Evolutionary conservation across 1,139 yeast species (phyloP).

Genomic region (Magnusiomyces tetraspermus): DNA sequence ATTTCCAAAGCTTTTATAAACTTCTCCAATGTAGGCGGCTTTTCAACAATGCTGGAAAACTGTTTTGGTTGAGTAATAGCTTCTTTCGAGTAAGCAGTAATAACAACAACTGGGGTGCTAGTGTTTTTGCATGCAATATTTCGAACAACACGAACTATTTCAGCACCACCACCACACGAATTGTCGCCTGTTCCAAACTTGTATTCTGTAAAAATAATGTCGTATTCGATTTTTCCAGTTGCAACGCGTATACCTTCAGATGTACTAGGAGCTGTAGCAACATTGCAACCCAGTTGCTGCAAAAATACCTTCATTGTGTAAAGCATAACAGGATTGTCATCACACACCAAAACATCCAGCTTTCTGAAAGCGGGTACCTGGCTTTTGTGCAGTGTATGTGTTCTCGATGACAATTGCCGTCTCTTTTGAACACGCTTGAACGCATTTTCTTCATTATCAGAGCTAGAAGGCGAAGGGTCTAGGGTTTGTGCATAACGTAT

Average conservation of each 20-base stretch:
- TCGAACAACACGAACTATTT: conserved; percentile 67
- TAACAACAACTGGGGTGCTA: conserved; percentile 66
- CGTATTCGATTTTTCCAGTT: conserved; percentile 77
- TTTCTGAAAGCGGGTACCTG: conserved; percentile 26
- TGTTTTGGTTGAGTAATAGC: conserved; percentile 37
- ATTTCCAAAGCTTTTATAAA: conserved; percentile 30
- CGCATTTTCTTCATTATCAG: conserved; percentile 64
- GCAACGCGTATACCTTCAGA: conserved; percentile 77
- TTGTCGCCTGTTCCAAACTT: conserved; percentile 48
- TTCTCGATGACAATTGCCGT: conserved; percentile 40
- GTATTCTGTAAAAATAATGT: conserved; percentile 69
- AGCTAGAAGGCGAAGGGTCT: conserved; percentile 55
- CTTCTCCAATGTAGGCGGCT: conserved; percentile 51
- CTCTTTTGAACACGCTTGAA: conserved; percentile 46
- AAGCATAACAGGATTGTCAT: conserved; percentile 75
- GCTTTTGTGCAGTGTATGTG: conserved; percentile 1
- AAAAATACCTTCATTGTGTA: conserved; percentile 58
- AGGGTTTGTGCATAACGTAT: conserved; percentile 27
- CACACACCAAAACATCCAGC: conserved; percentile 70
- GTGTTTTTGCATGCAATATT: conserved; percentile 70
- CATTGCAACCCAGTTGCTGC: conserved; percentile 69
- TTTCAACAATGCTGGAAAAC: conserved; percentile 69
- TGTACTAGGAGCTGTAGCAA: conserved; percentile 68
- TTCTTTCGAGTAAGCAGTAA: conserved; percentile 65
- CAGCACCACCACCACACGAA: conserved; percentile 41